phyloP scores from a whole-genome alignment of 306 rosid species.

The Lagenaria siceraria region DNA sequence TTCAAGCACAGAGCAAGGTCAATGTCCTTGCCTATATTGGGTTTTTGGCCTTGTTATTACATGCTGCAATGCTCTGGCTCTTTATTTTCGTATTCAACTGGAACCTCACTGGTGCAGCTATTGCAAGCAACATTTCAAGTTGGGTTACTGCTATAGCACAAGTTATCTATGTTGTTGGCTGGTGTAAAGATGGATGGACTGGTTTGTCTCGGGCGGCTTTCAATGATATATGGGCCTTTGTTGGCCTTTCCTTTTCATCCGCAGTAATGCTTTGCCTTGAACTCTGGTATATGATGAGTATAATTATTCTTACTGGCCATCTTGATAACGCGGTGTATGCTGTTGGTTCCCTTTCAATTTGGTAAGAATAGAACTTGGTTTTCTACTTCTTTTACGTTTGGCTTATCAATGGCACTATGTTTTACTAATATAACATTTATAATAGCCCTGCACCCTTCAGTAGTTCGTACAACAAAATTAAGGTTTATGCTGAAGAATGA shows the following conservation, averaged over 20 bases:
- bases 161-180: slow-evolving; percentile 44
- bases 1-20: slow-evolving; percentile 82
- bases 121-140: slow-evolving; percentile 53
- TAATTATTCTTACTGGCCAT: slow-evolving; percentile 60
- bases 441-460: background rate
- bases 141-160: slow-evolving; percentile 55
- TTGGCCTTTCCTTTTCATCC: slow-evolving; percentile 75
- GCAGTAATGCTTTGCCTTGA: slow-evolving; percentile 94
- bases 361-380: slow-evolving; percentile 32
- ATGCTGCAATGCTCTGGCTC: slow-evolving; percentile 49
- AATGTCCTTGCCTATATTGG: slow-evolving; percentile 58
- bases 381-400: background rate
- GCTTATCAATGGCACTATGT: background rate
- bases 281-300: slow-evolving; percentile 75
- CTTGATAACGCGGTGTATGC: slow-evolving; percentile 63
- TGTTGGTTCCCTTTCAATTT: slow-evolving; percentile 67
- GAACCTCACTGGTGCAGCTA: slow-evolving; percentile 60
- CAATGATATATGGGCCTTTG: slow-evolving; percentile 71
- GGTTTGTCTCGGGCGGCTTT: slow-evolving; percentile 65
- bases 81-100: slow-evolving; percentile 36
- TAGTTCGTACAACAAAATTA: background rate
- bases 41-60: slow-evolving; percentile 32
- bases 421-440: background rate
- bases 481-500: background rate
- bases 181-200: slow-evolving; percentile 87